Percentiles rank a stretch among this genome's conserved stretches.
Evolutionary conservation across 139 green algal species (phyloP).

Genomic region (Coelastrella sp.): DNA sequence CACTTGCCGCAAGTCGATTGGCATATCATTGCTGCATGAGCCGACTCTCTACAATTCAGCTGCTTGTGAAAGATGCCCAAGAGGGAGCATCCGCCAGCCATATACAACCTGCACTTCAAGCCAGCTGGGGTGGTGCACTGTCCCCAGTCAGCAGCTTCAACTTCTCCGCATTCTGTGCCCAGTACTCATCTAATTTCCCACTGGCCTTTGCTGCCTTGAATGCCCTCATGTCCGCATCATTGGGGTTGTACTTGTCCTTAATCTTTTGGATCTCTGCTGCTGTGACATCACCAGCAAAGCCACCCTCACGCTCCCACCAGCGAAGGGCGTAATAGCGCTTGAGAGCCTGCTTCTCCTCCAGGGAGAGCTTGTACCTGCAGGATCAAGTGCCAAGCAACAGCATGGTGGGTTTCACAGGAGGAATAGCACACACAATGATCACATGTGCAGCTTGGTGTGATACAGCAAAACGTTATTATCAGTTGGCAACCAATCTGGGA

Average conservation of each 20-base stretch:
- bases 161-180: conserved; percentile 45
- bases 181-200: conserved; percentile 54
- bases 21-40: no score
- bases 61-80: no score
- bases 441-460: no score
- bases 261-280: conserved; percentile 48
- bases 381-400: background rate
- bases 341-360: conserved; percentile 55
- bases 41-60: no score
- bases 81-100: background rate
- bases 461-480: background rate
- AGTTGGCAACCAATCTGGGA: no score
- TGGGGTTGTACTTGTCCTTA: conserved; percentile 63
- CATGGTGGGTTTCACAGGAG: background rate
- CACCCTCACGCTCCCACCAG: conserved; percentile 61
- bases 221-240: conserved; percentile 53
- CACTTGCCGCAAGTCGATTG: no score
- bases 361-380: conserved; percentile 59
- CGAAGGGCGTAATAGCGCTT: conserved; percentile 62
- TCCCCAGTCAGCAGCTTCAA: conserved; percentile 41
- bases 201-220: conserved; percentile 57
- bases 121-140: background rate
- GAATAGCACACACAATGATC: background rate
- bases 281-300: conserved; percentile 61
- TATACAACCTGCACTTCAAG: background rate